Percentiles rank a stretch among this genome's conserved stretches.
These are phyloP conservation scores for Marsdenia floribunda DNA, from an alignment of 257 asterid genomes.

Conservation along the genomic window DNA sequence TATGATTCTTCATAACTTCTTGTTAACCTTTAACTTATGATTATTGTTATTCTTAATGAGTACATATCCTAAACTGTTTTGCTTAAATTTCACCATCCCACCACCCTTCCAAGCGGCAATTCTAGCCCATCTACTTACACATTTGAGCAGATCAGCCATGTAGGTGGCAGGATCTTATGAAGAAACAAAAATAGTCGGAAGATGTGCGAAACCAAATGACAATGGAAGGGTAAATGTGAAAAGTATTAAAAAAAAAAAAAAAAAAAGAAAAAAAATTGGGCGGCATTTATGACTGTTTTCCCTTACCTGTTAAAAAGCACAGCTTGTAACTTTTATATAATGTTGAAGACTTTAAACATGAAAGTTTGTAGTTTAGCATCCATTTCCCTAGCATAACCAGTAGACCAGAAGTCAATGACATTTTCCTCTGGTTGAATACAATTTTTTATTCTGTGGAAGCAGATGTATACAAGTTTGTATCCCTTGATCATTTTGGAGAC, in stretches of 20 bases:
- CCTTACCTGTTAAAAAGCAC: background rate
- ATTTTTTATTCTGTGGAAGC: background rate
- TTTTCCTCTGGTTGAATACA: background rate
- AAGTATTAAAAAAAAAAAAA: background rate
- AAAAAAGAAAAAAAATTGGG: background rate
- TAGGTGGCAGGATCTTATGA: background rate
- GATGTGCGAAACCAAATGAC: background rate
- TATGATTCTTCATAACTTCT: background rate
- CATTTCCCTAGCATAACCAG: background rate
- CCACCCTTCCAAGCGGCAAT: background rate
- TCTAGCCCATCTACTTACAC: background rate
- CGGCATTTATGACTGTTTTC: background rate
- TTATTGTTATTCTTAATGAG: background rate
- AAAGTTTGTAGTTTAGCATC: background rate
- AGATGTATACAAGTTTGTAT: background rate
- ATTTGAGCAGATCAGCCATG: background rate
- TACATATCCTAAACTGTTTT: background rate
- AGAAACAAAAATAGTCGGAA: background rate
- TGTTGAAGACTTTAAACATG: background rate
- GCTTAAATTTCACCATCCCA: background rate
- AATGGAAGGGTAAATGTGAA: background rate
- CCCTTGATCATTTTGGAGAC: background rate
- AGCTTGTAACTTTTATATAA: background rate
- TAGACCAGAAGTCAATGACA: background rate
- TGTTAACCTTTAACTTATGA: background rate